Conservation (phyloP, 2,329 filamentous ascomycete genomes). For the Neofusicoccum cordaticola region DNA sequence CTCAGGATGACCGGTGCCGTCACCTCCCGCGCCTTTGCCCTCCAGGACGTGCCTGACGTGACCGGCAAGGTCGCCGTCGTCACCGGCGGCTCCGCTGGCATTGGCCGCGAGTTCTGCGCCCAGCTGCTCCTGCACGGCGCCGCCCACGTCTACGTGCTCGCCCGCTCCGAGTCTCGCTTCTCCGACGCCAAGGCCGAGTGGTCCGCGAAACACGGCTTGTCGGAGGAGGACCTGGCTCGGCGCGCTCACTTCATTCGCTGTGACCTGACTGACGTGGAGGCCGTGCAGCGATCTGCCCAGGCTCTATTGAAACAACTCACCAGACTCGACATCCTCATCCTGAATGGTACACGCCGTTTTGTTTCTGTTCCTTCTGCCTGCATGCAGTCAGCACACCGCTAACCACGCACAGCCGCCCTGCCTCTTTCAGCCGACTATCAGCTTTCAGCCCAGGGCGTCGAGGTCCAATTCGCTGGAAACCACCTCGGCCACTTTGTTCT, state of each 20-base stretch:
- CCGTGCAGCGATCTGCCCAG: conserved; percentile 24
- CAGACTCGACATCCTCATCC: conserved; percentile 31
- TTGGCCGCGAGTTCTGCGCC: conserved; percentile 32
- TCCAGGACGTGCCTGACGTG: conserved; percentile 27
- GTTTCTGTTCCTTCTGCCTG: neutral
- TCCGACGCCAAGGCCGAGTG: conserved; percentile 26
- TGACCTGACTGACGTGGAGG: conserved; percentile 29
- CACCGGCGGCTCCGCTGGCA: conserved; percentile 32
- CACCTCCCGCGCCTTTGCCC: conserved; percentile 28
- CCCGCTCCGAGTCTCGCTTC: conserved; percentile 26
- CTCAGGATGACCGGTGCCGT: conserved; percentile 24
- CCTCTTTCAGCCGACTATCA: conserved; percentile 23
- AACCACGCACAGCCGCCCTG: conserved; percentile 18
- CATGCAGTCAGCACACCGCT: conserved; percentile 10
- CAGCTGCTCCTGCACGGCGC: conserved; percentile 32
- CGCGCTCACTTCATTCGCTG: conserved; percentile 29
- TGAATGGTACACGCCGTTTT: conserved; percentile 9
- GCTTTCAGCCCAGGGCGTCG: conserved; percentile 25
- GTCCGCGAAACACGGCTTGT: conserved; percentile 21
- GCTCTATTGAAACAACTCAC: conserved; percentile 24
- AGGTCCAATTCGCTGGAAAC: conserved; percentile 21
- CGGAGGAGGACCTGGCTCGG: conserved; percentile 21
- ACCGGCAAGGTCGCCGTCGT: conserved; percentile 30
- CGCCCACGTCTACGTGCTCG: conserved; percentile 29
- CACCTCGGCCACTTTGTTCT: conserved; percentile 23